Percentiles rank a stretch among this genome's conserved stretches.
phyloP scores from a whole-genome alignment of 495 filamentous ascomycete species.

The Rhizodiscina lignyota region DNA sequence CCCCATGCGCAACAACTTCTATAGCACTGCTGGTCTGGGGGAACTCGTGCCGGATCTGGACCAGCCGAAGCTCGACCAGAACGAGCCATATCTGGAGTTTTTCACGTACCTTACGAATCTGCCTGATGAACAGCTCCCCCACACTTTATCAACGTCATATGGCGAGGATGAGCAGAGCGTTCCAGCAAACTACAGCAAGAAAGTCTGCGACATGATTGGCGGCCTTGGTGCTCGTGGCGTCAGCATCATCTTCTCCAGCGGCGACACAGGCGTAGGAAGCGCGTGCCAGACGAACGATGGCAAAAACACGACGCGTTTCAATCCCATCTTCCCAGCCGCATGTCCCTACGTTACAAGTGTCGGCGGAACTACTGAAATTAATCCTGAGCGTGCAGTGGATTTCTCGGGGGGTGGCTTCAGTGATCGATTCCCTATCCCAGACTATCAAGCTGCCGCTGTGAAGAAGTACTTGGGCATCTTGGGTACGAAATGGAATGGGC shows the following conservation, averaged over 20 bases:
- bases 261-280: slow-evolving; percentile 55
- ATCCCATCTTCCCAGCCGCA: slow-evolving; percentile 50
- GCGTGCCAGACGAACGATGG: slow-evolving; percentile 51
- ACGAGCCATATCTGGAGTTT: slow-evolving; percentile 65
- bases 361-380: slow-evolving; percentile 42
- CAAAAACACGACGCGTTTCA: slow-evolving; percentile 47
- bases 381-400: slow-evolving; percentile 42
- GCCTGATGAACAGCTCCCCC: slow-evolving; percentile 46
- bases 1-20: slow-evolving; percentile 46
- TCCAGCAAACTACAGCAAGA: slow-evolving; percentile 44
- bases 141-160: slow-evolving; percentile 64
- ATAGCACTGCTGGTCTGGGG: slow-evolving; percentile 48
- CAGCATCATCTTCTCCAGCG: slow-evolving; percentile 52
- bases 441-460: slow-evolving; percentile 45
- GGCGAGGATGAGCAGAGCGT: slow-evolving; percentile 69
- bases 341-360: slow-evolving; percentile 64
- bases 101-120: slow-evolving; percentile 46
- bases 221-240: slow-evolving; percentile 65
- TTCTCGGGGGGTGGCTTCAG: slow-evolving; percentile 51
- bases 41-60: slow-evolving; percentile 46
- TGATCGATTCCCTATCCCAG: slow-evolving; percentile 42
- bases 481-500: slow-evolving; percentile 24
- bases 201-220: slow-evolving; percentile 52
- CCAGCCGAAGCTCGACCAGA: slow-evolving; percentile 35
- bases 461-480: slow-evolving; percentile 34